Evolutionary conservation across 2,329 filamentous ascomycete species (phyloP).

Genomic region (Aspergillus pseudotamarii): DNA sequence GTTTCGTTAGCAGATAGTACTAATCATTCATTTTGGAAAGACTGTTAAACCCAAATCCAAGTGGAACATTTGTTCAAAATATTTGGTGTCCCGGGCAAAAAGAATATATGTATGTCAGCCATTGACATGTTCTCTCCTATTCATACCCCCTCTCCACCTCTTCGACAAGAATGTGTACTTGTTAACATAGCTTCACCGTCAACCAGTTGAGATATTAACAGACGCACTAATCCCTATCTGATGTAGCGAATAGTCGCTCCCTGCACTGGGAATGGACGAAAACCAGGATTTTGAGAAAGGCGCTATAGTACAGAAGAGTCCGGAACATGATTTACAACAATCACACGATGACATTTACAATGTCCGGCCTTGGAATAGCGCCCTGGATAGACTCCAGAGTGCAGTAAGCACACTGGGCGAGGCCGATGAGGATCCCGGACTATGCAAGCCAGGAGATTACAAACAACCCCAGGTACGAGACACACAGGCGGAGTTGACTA

Average conservation of each 20-base stretch:
- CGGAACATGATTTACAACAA: not conserved
- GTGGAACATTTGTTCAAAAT: not conserved
- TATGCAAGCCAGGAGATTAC: slow-evolving; percentile 15
- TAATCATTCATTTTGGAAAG: not conserved
- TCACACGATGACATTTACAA: slow-evolving; percentile 5
- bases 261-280: slow-evolving; percentile 3
- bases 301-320: not conserved
- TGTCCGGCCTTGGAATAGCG: slow-evolving; percentile 7
- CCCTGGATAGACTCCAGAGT: not conserved
- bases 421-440: slow-evolving; percentile 16
- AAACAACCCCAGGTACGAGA: slow-evolving; percentile 8
- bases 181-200: not conserved
- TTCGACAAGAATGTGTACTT: not conserved
- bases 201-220: not conserved
- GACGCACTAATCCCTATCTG: not conserved
- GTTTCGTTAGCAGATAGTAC: not conserved
- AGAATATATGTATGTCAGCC: not conserved
- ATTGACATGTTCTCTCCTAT: not conserved
- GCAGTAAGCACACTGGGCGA: slow-evolving; percentile 2
- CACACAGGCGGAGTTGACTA: not conserved
- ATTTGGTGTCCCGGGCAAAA: not conserved
- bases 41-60: not conserved
- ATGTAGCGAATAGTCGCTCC: not conserved
- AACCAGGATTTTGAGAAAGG: not conserved
- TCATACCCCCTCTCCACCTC: not conserved